phyloP scores from a whole-genome alignment of 371 early-diverging fungal genomes.

The Rhizopus arrhizus region DNA sequence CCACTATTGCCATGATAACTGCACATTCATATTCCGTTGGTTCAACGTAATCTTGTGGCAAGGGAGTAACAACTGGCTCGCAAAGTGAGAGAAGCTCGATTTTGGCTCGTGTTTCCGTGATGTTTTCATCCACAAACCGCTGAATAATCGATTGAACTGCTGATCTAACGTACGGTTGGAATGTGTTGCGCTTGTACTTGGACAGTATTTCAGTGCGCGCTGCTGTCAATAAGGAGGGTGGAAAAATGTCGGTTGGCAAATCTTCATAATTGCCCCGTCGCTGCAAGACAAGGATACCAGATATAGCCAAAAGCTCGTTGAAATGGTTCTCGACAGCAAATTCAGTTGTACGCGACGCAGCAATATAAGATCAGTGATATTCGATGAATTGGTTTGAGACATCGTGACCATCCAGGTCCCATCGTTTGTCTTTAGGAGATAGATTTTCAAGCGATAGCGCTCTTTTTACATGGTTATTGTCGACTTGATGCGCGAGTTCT shows the following conservation, averaged over 20 bases:
- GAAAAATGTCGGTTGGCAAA: slow-evolving; percentile 24
- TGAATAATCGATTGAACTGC: slow-evolving; percentile 29
- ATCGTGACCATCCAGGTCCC: slow-evolving; percentile 21
- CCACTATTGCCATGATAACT: slow-evolving; percentile 24
- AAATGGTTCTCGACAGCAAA: slow-evolving; percentile 22
- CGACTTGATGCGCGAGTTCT: slow-evolving; percentile 19
- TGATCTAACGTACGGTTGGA: slow-evolving; percentile 24
- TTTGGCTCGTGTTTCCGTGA: slow-evolving; percentile 28
- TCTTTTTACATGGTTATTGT: slow-evolving; percentile 21
- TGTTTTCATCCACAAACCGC: slow-evolving; percentile 27
- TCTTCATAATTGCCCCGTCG: slow-evolving; percentile 23
- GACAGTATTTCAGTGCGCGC: slow-evolving; percentile 23
- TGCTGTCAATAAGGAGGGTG: slow-evolving; percentile 22
- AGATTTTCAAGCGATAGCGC: slow-evolving; percentile 19
- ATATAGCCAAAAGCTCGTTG: slow-evolving; percentile 22
- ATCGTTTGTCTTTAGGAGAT: slow-evolving; percentile 12
- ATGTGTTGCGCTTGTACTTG: slow-evolving; percentile 23
- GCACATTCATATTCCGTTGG: slow-evolving; percentile 31
- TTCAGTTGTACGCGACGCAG: slow-evolving; percentile 14
- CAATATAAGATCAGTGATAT: slow-evolving; percentile 17
- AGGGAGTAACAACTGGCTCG: slow-evolving; percentile 20
- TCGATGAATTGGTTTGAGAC: slow-evolving; percentile 15
- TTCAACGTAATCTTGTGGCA: slow-evolving; percentile 25
- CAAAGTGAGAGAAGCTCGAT: slow-evolving; percentile 29
- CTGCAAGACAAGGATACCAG: slow-evolving; percentile 27